Conservation (phyloP, 2,329 filamentous ascomycete genomes). For the Alternaria arbusti region DNA sequence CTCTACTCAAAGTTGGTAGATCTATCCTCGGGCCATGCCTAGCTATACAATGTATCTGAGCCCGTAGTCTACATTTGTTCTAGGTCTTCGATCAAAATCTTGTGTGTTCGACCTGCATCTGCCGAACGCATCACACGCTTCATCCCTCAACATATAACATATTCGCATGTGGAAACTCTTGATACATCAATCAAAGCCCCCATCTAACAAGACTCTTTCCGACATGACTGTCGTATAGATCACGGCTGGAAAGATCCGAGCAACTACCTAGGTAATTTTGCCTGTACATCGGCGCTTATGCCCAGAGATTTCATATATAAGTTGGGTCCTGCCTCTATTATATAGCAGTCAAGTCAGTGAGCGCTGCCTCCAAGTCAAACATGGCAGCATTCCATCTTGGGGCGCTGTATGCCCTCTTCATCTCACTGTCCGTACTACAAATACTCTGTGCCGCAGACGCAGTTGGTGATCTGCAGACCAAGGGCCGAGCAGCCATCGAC, state of each 20-base stretch:
- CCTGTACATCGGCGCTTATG: not conserved
- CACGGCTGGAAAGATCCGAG: constrained; percentile 18
- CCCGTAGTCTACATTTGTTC: constrained; percentile 20
- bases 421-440: constrained; percentile 24
- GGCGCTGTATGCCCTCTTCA: constrained; percentile 31
- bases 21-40: not conserved
- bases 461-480: constrained; percentile 34
- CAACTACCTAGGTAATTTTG: not conserved
- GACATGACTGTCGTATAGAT: constrained; percentile 10
- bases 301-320: constrained; percentile 21
- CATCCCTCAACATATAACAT: constrained; percentile 14
- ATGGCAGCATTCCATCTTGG: constrained; percentile 28
- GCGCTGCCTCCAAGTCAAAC: not conserved
- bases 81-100: constrained; percentile 18
- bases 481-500: constrained; percentile 35
- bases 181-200: constrained; percentile 26
- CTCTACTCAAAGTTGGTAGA: not conserved
- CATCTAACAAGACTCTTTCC: constrained; percentile 23
- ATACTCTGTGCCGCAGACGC: constrained; percentile 33
- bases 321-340: constrained; percentile 5
- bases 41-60: constrained; percentile 16
- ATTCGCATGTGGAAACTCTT: constrained; percentile 10
- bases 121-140: constrained; percentile 20
- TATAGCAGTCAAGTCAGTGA: constrained; percentile 1
- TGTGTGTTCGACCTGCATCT: constrained; percentile 20